Evolutionary conservation across 2,329 filamentous ascomycete species (phyloP), one percentile per base, ranked within the genome.

Genomic region (Elsinoe australis): DNA sequence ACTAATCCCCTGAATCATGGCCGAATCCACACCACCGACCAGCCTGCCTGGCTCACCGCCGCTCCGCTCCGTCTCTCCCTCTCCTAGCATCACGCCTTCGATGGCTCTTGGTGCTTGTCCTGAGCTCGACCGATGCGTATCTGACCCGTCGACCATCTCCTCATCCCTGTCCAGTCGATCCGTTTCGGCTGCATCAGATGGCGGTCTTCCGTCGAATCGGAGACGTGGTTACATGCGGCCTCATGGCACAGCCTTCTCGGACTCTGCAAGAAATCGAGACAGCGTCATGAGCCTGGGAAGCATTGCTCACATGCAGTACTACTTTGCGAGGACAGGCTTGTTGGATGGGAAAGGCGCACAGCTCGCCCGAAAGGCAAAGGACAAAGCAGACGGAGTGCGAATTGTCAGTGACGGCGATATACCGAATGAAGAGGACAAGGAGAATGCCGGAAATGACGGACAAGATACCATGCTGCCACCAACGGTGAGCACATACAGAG

Each of bases 221-320:
- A 75, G 86, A 58, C 78, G 88, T 53, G 89, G 89, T 34, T 95
- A 90, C 68, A 85, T 94, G 69, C 79, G 89, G 42, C 88, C 89
- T 1, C 84, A 88, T 63, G 86, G 82, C 47, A 94, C 86, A 45
- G 79, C 88, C 59, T 98, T 96, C 64, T 87, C 92, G 19, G 84
- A 85, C 51, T 95, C 89, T 49, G 92, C 92, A 38, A 82, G 81
- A 61, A 87, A 87, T 44, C 78, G 92, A 54, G 90, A 98, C 65
- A 95, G 89, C 62, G 92, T 98, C 55, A 83, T 96, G 79, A 95
- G 87, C 61, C 70, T 98, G 53, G 92, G 92, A 48, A 95, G 89
- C 66, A 98, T 98, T 59, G 87, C 89, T 49, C 92, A 98, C 69
- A 72, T 98, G 61, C 92, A 98, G 67, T 95, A 96, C 69, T 98